Evolutionary conservation across 2,329 filamentous ascomycete species (phyloP), one percentile per base, ranked within the genome.

Genomic region (Colletotrichum sp.): DNA sequence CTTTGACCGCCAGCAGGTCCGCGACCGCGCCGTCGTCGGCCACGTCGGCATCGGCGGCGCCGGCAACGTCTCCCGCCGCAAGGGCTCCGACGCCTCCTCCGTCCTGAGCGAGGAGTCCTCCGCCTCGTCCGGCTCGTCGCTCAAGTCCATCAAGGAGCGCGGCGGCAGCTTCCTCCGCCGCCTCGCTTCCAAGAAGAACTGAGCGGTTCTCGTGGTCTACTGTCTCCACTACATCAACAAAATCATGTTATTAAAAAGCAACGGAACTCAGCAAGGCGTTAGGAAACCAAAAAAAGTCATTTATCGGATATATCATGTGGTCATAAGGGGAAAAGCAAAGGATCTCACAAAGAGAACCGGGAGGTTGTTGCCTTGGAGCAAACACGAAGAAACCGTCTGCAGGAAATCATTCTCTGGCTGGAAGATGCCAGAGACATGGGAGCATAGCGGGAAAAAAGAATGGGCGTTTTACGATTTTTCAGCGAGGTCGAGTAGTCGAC

Each of bases 21-120:
- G 76, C 57, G 77, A 80, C 65, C 78, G 73, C 66, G 77, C 79
- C 30, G 76, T 75, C 68, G 63, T 73, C 49, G 68, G 76, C 21
- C 72, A 72, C 39, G 59, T 77, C n/a, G 77, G 77, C 39, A 76
- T 78, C 52, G 77, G 77, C 39, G 77, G 91, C 73, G 90, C 90
- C 10, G 91, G 91, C 79, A 93, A 93, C 84, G 87, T 90, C 72
- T 93, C 94, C 83, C 92, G 93, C 83, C 92, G 93, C 85, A 92
- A 93, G 83, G 85, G 89, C 74, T 85, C 90, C 71, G 88, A 89
- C 78, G 85, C 88, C 80, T 86, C 89, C 70, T 88, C 92, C 84
- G 90, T 93, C 78, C 76, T 72, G 49, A 85, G 82, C 79, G 76
- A 79, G 3, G 78, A 74, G 62, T 82, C 82, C 6, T 77, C 78